Percentiles rank a stretch among this genome's conserved stretches.
phyloP scores from a whole-genome alignment of 2,329 filamentous ascomycete species.

The Neopestalotiopsis sp. region DNA sequence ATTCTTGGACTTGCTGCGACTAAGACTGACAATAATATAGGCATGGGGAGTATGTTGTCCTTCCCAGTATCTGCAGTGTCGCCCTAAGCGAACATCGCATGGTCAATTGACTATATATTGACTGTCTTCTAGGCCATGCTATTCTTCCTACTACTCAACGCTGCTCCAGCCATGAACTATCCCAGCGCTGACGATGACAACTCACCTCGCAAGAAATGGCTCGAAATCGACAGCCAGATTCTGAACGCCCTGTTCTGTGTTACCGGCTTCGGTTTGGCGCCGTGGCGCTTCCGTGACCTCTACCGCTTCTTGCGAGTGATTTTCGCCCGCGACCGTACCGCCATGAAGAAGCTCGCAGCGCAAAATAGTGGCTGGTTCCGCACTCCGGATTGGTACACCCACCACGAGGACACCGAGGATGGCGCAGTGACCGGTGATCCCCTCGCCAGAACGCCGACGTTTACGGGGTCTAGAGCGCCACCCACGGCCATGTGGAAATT shows the following conservation, averaged over 20 bases:
- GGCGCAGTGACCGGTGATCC: conserved; percentile 44
- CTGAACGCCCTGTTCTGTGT: conserved; percentile 86
- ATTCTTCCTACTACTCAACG: conserved; percentile 35
- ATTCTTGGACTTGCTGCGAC: too few species aligned
- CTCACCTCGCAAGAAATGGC: conserved; percentile 61
- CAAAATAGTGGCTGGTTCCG: conserved; percentile 80
- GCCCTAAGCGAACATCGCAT: too few species aligned
- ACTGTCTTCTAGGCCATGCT: conserved; percentile 29
- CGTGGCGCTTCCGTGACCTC: conserved; percentile 83
- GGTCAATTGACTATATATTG: background rate
- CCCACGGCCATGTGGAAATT: conserved; percentile 76
- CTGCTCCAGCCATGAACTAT: conserved; percentile 20
- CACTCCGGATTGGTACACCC: conserved; percentile 55
- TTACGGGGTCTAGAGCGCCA: conserved; percentile 70
- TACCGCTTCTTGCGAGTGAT: conserved; percentile 66
- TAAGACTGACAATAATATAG: background rate
- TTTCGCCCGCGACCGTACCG: conserved; percentile 54
- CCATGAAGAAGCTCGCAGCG: conserved; percentile 71
- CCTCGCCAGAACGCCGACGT: conserved; percentile 44
- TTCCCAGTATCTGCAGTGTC: too few species aligned
- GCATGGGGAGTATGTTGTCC: conserved; percentile 16
- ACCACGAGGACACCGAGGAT: background rate
- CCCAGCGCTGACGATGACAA: conserved; percentile 49
- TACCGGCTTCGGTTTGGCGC: conserved; percentile 81
- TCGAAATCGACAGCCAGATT: conserved; percentile 85